A percentile compares a stretch with the other conserved stretches of the same genome.
Evolutionary conservation across 371 early-diverging fungal species (phyloP).

Genomic region (Syncephalastrum racemosum): DNA sequence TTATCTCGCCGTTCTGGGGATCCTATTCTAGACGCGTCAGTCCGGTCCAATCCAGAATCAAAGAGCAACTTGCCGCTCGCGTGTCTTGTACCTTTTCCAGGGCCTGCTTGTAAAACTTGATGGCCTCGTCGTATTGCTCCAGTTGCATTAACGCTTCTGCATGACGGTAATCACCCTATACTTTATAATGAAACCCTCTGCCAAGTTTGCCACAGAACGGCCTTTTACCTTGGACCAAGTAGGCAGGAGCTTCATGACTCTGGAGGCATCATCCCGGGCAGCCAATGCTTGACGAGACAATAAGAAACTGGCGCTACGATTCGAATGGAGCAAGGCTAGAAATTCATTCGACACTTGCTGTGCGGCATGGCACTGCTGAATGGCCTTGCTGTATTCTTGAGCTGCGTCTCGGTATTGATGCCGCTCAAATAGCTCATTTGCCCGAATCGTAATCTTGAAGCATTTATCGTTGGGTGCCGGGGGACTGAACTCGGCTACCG

Average conservation of each 20-base stretch:
- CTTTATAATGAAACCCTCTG: conserved; percentile 1
- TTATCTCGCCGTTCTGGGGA: conserved; percentile 49
- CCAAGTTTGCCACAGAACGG: neutral
- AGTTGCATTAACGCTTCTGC: conserved; percentile 69
- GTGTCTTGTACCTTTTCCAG: conserved; percentile 32
- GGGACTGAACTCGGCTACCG: conserved; percentile 13
- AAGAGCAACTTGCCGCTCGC: neutral
- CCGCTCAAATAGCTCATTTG: conserved; percentile 63
- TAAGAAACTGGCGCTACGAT: conserved; percentile 65
- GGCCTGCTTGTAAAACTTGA: conserved; percentile 56
- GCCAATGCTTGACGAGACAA: conserved; percentile 48
- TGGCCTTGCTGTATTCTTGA: conserved; percentile 63
- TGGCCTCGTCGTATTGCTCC: conserved; percentile 57
- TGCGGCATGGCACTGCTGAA: conserved; percentile 37
- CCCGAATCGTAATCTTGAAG: conserved; percentile 38
- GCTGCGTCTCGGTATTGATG: conserved; percentile 56
- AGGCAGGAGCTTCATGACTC: conserved; percentile 57
- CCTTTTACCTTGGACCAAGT: conserved; percentile 72
- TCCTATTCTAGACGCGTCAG: conserved; percentile 34
- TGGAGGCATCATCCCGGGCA: conserved; percentile 65
- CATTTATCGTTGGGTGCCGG: conserved; percentile 44
- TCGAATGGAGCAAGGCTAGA: conserved; percentile 62
- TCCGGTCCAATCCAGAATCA: neutral
- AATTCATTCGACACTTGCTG: conserved; percentile 32
- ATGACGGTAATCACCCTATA: conserved; percentile 69